A percentile compares a stretch with the other conserved stretches of the same genome.
phyloP scores from a whole-genome alignment of 305 asterid genomes.

The Rubia peregrina region DNA sequence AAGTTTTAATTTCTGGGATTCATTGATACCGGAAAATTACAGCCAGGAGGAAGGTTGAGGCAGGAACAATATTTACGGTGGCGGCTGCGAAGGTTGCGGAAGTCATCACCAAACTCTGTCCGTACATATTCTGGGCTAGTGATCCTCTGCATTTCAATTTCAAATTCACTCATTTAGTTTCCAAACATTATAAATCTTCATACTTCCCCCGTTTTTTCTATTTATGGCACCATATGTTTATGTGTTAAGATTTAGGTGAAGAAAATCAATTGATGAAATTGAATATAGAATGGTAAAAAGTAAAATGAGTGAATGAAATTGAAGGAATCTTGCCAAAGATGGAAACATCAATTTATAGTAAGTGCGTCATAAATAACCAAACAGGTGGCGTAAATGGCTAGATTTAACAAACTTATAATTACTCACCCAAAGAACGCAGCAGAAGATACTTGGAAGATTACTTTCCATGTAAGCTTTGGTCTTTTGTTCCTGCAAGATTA shows the following conservation, averaged over 20 bases:
- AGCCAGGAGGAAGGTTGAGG: slow-evolving; percentile 62
- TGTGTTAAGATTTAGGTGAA: too few relatives aligned
- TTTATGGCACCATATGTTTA: too few relatives aligned
- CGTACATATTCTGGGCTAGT: slow-evolving; percentile 61
- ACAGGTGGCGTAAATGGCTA: too few relatives aligned
- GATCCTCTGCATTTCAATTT: slow-evolving; percentile 47
- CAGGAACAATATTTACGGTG: slow-evolving; percentile 61
- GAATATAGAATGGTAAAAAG: too few relatives aligned
- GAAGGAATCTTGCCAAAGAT: too few relatives aligned
- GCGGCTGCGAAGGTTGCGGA: slow-evolving; percentile 73
- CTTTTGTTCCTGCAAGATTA: slow-evolving; percentile 28
- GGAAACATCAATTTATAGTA: too few relatives aligned
- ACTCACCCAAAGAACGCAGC: slow-evolving; percentile 44
- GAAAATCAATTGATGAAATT: too few relatives aligned
- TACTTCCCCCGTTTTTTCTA: too few relatives aligned
- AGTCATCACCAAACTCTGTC: slow-evolving; percentile 43
- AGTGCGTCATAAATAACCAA: too few relatives aligned
- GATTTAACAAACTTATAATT: not conserved
- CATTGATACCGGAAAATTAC: slow-evolving; percentile 40
- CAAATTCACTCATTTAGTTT: not conserved
- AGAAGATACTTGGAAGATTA: slow-evolving; percentile 28
- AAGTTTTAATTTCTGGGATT: not conserved
- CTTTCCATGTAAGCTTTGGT: slow-evolving; percentile 34
- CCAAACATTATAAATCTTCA: too few relatives aligned
- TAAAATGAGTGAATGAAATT: too few relatives aligned